Evolutionary conservation across 176 grass and related monocot genomes (phyloP).

Genomic region (Luzula sylvatica): DNA sequence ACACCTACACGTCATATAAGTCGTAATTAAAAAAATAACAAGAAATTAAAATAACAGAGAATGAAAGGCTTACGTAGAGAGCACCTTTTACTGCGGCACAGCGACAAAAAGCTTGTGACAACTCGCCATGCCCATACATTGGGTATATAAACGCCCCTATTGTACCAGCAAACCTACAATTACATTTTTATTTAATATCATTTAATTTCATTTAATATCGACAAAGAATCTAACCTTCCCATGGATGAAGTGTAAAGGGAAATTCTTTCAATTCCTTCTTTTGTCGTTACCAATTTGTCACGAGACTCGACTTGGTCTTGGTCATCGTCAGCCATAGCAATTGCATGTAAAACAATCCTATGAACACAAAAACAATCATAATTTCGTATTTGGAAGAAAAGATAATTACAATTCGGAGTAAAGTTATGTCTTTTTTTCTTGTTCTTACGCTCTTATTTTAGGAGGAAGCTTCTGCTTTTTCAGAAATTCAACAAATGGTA

Average conservation of each 20-base stretch:
- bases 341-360: conserved; percentile 87
- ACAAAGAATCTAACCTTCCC: conserved; percentile 37
- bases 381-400: not conserved
- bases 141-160: conserved; percentile 86
- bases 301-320: conserved; percentile 41
- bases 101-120: conserved; percentile 92
- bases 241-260: conserved; percentile 75
- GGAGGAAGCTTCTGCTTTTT: conserved; percentile 47
- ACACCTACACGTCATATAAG: too few species aligned
- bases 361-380: conserved; percentile 14
- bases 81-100: conserved; percentile 95
- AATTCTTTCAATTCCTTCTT: conserved; percentile 60
- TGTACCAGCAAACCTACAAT: conserved; percentile 76
- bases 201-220: too few species aligned
- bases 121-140: conserved; percentile 93
- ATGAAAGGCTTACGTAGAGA: conserved; percentile 86
- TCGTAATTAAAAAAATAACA: conserved; percentile 16
- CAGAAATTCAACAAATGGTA: conserved; percentile 71
- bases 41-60: too few species aligned
- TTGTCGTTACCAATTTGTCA: conserved; percentile 47
- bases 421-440: too few species aligned
- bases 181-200: not conserved
- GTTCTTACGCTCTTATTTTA: conserved; percentile 85
- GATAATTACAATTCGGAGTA: not conserved
- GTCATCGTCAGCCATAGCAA: conserved; percentile 69